Base-by-base conservation (phyloP, 176 grass and related monocot species). In the Aegilops umbellulata region DNA sequence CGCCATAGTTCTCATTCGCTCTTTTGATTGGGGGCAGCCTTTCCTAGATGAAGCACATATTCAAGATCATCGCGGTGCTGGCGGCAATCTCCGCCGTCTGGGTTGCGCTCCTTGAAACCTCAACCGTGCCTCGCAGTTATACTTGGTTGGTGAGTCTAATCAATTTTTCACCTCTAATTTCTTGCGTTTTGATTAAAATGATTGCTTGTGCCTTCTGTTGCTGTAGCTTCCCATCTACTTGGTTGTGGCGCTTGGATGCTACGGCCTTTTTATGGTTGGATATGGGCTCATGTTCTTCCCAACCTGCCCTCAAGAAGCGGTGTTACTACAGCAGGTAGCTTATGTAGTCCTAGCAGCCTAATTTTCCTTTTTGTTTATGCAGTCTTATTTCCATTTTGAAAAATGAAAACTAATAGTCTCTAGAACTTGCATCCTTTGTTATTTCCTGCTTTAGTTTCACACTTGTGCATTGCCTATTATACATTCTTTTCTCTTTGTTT, bases 201-300 rank as follows among this genome's bases (percentile, higher is more conserved):
- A 5, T 42, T 74, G 15, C 78, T 61, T 80, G 2, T 58, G n/a
- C 13, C 12, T 23, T 26, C 7, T 65, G 7, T 46, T 61, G 51
- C 65, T 86, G 68, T 83, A 98, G 97, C 94, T 98, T 92, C 92
- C 92, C 32, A 84, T 98, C 88, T 95, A 98, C 86, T 60, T 91
- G 68, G 84, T 95, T 60, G 89, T 95, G 78, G 85, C 86, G 20
- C 84, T 98, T 64, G 94, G 97, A 20, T 98, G 97, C 65, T 98
- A 98, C 26, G 94, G 97, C 25, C 86, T 98, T 91, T 94, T 98
- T 24, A 95, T 98, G 92, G 92, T 96, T 90, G 92, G 94, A 84
- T 77, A 88, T 74, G 97, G 97, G 34, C 88, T 98, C 87, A 92
- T 98, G 88, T 87, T 98, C 65, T 98, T 98, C 78, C 97, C 97